phyloP scores from a whole-genome alignment of 2,329 filamentous ascomycete species.

The Xylariaceae sp. region DNA sequence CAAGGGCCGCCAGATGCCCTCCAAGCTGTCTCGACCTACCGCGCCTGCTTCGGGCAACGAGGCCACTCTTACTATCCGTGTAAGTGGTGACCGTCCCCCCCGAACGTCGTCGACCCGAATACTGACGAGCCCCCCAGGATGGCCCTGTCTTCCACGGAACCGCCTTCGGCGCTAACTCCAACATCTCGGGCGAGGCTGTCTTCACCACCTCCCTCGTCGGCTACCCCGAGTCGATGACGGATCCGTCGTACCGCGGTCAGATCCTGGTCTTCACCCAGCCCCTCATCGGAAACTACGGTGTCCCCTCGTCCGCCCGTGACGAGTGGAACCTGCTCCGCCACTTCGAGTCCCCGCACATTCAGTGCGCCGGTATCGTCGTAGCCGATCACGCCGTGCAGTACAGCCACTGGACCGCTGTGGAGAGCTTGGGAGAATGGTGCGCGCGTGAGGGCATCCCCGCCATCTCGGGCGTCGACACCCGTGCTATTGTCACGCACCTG shows the following conservation, averaged over 20 bases:
- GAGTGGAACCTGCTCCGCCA: conserved; percentile 89
- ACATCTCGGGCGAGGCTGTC: conserved; percentile 95
- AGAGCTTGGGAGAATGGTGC: conserved; percentile 91
- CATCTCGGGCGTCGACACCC: conserved; percentile 94
- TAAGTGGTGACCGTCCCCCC: conserved; percentile 38
- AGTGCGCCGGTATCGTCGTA: conserved; percentile 92
- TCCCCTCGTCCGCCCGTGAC: conserved; percentile 80
- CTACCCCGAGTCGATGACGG: conserved; percentile 92
- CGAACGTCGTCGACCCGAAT: conserved; percentile 14
- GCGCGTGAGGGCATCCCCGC: conserved; percentile 91
- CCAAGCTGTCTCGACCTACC: conserved; percentile 51
- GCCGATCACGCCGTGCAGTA: conserved; percentile 90
- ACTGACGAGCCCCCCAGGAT: conserved; percentile 53
- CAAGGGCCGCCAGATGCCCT: conserved; percentile 63
- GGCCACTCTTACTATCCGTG: conserved; percentile 91
- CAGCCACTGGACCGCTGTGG: conserved; percentile 98
- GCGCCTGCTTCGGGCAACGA: conserved; percentile 65
- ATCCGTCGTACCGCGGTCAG: conserved; percentile 85
- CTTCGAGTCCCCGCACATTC: conserved; percentile 96
- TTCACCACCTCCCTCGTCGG: conserved; percentile 98
- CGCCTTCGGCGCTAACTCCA: conserved; percentile 92
- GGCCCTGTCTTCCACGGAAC: conserved; percentile 94
- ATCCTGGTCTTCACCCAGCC: conserved; percentile 98
- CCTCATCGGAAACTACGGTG: conserved; percentile 96
- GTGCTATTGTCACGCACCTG: conserved; percentile 90